Evolutionary conservation across 2,329 filamentous ascomycete genomes (phyloP).

Genomic region (Penicillium sp.): DNA sequence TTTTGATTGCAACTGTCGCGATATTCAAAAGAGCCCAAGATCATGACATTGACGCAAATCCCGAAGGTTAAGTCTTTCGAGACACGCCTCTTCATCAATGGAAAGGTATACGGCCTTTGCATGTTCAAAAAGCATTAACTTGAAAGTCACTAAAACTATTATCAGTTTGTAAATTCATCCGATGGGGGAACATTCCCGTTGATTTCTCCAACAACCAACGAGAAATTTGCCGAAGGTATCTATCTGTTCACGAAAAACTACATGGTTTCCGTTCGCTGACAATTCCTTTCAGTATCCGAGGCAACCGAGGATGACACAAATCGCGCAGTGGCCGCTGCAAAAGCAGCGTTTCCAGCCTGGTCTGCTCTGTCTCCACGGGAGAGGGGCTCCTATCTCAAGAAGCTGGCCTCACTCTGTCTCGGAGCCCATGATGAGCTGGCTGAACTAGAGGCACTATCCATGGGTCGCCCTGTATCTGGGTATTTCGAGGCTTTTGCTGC

Average conservation of each 20-base stretch:
- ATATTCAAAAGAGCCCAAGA: too few relatives aligned
- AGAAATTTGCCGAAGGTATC: slow-evolving; percentile 25
- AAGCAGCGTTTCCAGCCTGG: slow-evolving; percentile 37
- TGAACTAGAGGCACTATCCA: slow-evolving; percentile 36
- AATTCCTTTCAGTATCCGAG: slow-evolving; percentile 17
- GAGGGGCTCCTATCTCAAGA: slow-evolving; percentile 29
- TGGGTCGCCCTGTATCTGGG: slow-evolving; percentile 32
- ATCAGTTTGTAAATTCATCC: slow-evolving; percentile 29
- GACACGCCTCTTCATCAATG: slow-evolving; percentile 31
- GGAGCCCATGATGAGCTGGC: slow-evolving; percentile 30
- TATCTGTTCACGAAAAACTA: neutral
- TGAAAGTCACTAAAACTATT: too few relatives aligned
- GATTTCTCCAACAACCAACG: slow-evolving; percentile 21
- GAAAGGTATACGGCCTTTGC: slow-evolving; percentile 22
- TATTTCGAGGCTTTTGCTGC: slow-evolving; percentile 20
- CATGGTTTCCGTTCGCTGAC: too few relatives aligned
- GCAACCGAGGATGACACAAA: slow-evolving; percentile 32
- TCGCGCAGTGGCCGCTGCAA: slow-evolving; percentile 34
- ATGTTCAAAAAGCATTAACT: neutral
- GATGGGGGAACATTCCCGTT: slow-evolving; percentile 26
- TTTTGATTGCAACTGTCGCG: too few relatives aligned
- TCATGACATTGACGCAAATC: too few relatives aligned
- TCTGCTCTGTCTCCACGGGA: slow-evolving; percentile 22
- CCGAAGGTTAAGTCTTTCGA: slow-evolving; percentile 22
- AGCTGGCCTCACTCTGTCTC: slow-evolving; percentile 28